Percentiles rank a stretch among this genome's conserved stretches.
Conservation (phyloP, 73 alveolate species). For the Blepharisma stoltei region DNA sequence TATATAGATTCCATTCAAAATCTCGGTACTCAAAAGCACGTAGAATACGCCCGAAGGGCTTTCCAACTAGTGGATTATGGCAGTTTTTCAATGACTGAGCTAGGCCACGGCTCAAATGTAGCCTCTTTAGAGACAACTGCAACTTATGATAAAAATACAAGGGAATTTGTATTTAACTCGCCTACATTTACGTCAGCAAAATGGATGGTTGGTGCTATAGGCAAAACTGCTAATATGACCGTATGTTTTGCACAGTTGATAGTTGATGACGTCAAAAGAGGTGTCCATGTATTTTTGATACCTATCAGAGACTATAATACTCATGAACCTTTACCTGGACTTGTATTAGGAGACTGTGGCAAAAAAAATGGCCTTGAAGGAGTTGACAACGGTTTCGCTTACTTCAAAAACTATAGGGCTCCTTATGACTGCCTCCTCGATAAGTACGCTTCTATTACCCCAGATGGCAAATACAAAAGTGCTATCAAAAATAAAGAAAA, state of each 20-base stretch:
- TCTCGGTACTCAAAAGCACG: not conserved
- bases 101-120: conserved; percentile 88
- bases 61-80: not conserved
- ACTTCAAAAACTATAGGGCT: conserved; percentile 56
- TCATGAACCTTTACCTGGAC: conserved; percentile 69
- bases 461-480: conserved; percentile 61
- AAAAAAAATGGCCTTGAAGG: conserved; percentile 72
- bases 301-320: conserved; percentile 58
- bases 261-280: conserved; percentile 54
- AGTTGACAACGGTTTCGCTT: conserved; percentile 75
- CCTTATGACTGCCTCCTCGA: conserved; percentile 64
- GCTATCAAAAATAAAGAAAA: conserved; percentile 42
- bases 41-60: not conserved
- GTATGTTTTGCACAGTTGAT: conserved; percentile 68
- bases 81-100: conserved; percentile 52
- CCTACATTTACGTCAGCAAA: conserved; percentile 66
- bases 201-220: conserved; percentile 86
- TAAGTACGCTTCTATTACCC: conserved; percentile 56
- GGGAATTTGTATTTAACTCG: conserved; percentile 69
- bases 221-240: conserved; percentile 62
- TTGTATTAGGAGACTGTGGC: conserved; percentile 84
- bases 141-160: conserved; percentile 54
- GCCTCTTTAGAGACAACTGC: conserved; percentile 75
- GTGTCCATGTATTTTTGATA: conserved; percentile 79
- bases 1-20: not conserved